A percentile compares a stretch with the other conserved stretches of the same genome.
phyloP scores from a whole-genome alignment of 1,139 yeast genomes.

The Suhomyces panamericanus region DNA sequence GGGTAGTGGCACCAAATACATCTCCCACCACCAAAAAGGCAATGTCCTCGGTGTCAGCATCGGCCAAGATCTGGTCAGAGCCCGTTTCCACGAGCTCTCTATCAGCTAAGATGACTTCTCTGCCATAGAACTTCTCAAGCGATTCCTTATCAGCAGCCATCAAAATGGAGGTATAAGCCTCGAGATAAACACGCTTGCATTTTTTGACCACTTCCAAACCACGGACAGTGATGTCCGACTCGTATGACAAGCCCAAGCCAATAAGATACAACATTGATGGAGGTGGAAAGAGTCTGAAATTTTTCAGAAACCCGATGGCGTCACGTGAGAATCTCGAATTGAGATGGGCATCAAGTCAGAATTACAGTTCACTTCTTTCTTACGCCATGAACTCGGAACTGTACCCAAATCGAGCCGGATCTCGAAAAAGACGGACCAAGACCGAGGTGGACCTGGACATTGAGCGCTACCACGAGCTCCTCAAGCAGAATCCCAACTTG shows the following conservation, averaged over 20 bases:
- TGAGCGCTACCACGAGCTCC: constrained; percentile 21
- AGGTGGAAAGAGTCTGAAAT: constrained; percentile 4
- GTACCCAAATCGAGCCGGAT: not conserved
- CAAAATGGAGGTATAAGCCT: constrained; percentile 91
- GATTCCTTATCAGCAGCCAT: constrained; percentile 82
- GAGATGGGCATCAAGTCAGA: not conserved
- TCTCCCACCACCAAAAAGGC: constrained; percentile 97
- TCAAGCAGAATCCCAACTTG: constrained; percentile 18
- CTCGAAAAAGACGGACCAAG: constrained; percentile 11
- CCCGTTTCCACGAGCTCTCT: constrained; percentile 92
- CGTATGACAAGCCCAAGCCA: constrained; percentile 90
- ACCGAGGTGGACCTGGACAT: constrained; percentile 23
- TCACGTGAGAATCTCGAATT: constrained; percentile 6
- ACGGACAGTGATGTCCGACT: constrained; percentile 88
- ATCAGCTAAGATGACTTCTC: constrained; percentile 84
- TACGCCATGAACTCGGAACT: not conserved
- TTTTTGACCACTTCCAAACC: constrained; percentile 82
- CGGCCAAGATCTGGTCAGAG: constrained; percentile 74
- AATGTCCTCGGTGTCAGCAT: constrained; percentile 76
- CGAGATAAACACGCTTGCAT: constrained; percentile 87
- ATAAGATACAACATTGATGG: constrained; percentile 75
- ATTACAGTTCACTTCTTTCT: not conserved
- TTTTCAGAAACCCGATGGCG: constrained; percentile 8
- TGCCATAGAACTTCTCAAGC: constrained; percentile 79
- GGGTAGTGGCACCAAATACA: constrained; percentile 97